Evolutionary conservation across 2,329 filamentous ascomycete genomes (phyloP).

Genomic region (Cercospora sp.): DNA sequence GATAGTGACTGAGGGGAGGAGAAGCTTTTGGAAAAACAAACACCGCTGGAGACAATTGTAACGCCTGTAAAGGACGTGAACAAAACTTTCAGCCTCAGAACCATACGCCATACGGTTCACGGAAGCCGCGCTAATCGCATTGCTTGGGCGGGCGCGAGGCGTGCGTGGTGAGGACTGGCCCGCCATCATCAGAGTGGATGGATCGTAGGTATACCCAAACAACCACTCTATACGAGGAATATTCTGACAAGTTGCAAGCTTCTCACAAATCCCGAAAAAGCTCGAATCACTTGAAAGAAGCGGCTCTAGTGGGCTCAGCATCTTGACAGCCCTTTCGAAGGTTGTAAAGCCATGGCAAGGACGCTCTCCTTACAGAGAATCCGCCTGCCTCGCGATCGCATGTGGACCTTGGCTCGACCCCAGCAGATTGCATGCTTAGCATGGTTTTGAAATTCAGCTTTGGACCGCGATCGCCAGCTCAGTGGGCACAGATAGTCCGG

Average conservation of each 20-base stretch:
- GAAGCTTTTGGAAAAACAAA: background rate
- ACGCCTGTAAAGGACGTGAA: background rate
- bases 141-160: background rate
- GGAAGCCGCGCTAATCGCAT: background rate
- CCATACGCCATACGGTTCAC: background rate
- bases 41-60: background rate
- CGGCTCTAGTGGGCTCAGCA: background rate
- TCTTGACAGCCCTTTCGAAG: conserved; percentile 4
- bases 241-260: conserved; percentile 26
- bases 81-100: background rate
- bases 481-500: conserved; percentile 61
- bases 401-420: background rate
- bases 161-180: background rate
- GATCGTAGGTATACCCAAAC: conserved; percentile 11
- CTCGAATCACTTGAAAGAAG: background rate
- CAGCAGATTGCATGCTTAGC: background rate
- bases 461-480: conserved; percentile 21
- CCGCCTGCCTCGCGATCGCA: background rate
- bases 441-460: background rate
- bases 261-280: background rate
- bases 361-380: background rate
- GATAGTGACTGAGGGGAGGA: conserved; percentile 57
- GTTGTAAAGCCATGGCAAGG: background rate
- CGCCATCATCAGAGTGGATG: background rate
- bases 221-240: background rate